Base-by-base conservation (phyloP, 192 early-diverging fungal species). In the Cetraspora pellucida region DNA sequence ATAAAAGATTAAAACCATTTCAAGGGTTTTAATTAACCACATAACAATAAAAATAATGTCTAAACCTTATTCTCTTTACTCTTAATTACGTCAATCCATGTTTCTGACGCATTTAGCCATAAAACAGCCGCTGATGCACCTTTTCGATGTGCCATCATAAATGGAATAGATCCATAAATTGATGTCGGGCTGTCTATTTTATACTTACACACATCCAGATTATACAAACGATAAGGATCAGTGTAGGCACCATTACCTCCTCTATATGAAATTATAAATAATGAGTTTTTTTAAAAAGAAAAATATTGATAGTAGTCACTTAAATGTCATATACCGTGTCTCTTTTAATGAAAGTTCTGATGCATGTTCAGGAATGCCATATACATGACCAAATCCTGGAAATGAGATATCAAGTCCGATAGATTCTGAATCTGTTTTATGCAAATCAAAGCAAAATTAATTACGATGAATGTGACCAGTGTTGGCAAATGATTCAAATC, bases 181-280 rank as follows among this genome's bases (percentile, higher is more conserved):
- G 96, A 93, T 91, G 95, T 96, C 16, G 97, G 95, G 75, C 86
- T 95, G 86, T 99, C 94, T 28, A 93, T 71, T 30, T 92, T 91
- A 87, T 98, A 97, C 84, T 98, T 97, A 84, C 98, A 98, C 27
- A 98, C 96, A 77, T 99, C 98, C 73, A 96, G 82, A 80, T 99
- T 99, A 82, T 97, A 99, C 45, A 98, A 82, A 28, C 98, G 88
- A 84, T 97, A 99, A 9, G 98, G 98, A 65, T 98, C 95, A 19
- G 80, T 83, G 80, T 98, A 98, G 9, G 86, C 85, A 43, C 86
- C 89, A 21, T 83, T 83, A 11, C 81, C 81, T 68, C 96, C 90
- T 45, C 87, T 82, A 37, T 37, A 37, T n/a, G n/a, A 37, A 7
- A 37, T 37, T 37, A 37, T 37, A 37, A 37, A 37, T 37, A 37